These are phyloP conservation scores for Penstemon eatonii DNA, from an alignment of 257 asterid species.

Conservation along the genomic window DNA sequence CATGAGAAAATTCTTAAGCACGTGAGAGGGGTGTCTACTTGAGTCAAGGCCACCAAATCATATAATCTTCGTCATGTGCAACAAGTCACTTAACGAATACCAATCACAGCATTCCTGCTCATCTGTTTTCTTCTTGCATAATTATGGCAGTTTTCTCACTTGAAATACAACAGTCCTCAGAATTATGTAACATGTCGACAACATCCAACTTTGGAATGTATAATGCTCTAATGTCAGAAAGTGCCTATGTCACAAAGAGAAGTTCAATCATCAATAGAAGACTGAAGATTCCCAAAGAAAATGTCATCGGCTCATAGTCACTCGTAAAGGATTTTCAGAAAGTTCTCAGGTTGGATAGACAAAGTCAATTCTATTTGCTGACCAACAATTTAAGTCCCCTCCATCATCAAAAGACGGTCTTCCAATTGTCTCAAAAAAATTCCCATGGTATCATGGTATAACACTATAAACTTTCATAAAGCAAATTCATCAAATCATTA, in stretches of 20 bases:
- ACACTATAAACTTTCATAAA: conserved; percentile 7
- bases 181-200: neutral
- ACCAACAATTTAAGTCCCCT: conserved; percentile 11
- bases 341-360: conserved; percentile 8
- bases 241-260: neutral
- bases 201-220: neutral
- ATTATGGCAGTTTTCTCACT: too few relatives aligned
- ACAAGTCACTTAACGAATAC: conserved; percentile 1
- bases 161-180: too few relatives aligned
- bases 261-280: conserved; percentile 12
- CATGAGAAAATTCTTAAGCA: conserved; percentile 9
- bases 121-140: neutral
- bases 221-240: neutral
- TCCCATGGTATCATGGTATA: neutral
- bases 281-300: neutral
- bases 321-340: neutral
- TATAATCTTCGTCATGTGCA: neutral
- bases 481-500: neutral
- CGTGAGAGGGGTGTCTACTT: neutral
- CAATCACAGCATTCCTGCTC: neutral
- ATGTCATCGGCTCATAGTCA: neutral
- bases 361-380: conserved; percentile 11
- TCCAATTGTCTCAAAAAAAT: neutral
- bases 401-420: neutral
- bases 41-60: conserved; percentile 9